Conservation (phyloP, 2,329 filamentous ascomycete genomes). For the Talaromyces sp. region DNA sequence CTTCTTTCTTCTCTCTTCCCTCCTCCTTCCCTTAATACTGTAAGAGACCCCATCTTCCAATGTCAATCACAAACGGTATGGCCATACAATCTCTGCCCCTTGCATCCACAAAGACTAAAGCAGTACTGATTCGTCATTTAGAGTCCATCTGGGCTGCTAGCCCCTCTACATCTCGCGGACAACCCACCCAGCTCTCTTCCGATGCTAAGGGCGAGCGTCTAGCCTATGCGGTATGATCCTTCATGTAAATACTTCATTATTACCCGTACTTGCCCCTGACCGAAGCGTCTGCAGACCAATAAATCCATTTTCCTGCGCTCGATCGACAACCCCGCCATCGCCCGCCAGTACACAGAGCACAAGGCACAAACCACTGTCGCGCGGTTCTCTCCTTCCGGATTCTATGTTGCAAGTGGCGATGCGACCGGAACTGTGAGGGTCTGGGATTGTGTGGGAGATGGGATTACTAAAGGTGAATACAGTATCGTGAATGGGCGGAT, state of each 20-base stretch:
- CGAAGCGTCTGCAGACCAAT: conserved; percentile 66
- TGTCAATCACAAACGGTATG: conserved; percentile 51
- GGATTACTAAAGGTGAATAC: conserved; percentile 91
- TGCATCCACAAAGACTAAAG: no score
- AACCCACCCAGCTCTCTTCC: conserved; percentile 83
- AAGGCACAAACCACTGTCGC: conserved; percentile 87
- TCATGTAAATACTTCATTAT: not conserved
- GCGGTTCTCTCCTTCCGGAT: conserved; percentile 90
- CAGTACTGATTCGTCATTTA: conserved; percentile 28
- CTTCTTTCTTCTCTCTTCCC: conserved; percentile 5
- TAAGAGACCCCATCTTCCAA: conserved; percentile 23
- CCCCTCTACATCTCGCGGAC: conserved; percentile 80
- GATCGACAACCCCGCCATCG: conserved; percentile 83
- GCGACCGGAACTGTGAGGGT: conserved; percentile 80
- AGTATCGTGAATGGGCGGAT: conserved; percentile 91
- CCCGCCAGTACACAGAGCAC: conserved; percentile 91
- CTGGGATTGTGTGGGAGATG: conserved; percentile 86
- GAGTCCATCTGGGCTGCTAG: conserved; percentile 80
- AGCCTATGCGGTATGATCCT: conserved; percentile 77
- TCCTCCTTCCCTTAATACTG: not conserved
- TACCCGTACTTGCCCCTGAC: not conserved
- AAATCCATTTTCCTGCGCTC: conserved; percentile 96
- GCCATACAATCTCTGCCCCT: not conserved
- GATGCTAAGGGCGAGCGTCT: conserved; percentile 90
- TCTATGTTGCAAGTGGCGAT: conserved; percentile 93